These are phyloP conservation scores for Emergomyces pasteurianus DNA, from an alignment of 2,329 filamentous ascomycete genomes.

Conservation along the genomic window DNA sequence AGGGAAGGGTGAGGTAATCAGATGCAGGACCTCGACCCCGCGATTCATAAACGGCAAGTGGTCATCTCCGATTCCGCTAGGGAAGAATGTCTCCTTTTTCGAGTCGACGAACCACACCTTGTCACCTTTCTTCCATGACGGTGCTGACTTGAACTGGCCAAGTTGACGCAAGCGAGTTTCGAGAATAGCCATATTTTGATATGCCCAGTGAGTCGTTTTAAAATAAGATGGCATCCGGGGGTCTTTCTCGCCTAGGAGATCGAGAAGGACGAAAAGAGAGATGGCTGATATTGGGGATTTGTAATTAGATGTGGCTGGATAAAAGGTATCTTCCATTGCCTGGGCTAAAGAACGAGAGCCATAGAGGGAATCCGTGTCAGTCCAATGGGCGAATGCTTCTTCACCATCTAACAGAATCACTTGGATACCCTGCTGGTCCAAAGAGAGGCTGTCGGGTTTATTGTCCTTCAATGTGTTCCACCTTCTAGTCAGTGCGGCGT, in stretches of 20 bases:
- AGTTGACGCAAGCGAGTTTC: constrained; percentile 63
- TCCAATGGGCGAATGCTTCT: constrained; percentile 79
- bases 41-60: constrained; percentile 81
- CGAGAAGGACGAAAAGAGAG: constrained; percentile 79
- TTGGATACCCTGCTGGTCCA: constrained; percentile 75
- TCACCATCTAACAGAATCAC: constrained; percentile 87
- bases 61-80: constrained; percentile 59
- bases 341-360: constrained; percentile 73
- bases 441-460: constrained; percentile 24
- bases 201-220: constrained; percentile 85
- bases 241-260: constrained; percentile 61
- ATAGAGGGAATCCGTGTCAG: constrained; percentile 71
- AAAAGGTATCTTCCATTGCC: constrained; percentile 59
- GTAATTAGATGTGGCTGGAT: constrained; percentile 64
- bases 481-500: constrained; percentile 65
- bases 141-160: constrained; percentile 52
- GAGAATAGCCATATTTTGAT: constrained; percentile 59
- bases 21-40: constrained; percentile 77
- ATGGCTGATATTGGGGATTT: constrained; percentile 66
- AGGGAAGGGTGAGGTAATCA: constrained; percentile 52
- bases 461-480: constrained; percentile 60
- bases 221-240: constrained; percentile 78
- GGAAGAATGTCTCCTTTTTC: constrained; percentile 43
- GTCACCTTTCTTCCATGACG: constrained; percentile 30
- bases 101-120: constrained; percentile 54